Evolutionary conservation across 179 eudicot genomes (phyloP), one percentile per base, ranked within the genome.

Genomic region (Vitellaria paradoxa): DNA sequence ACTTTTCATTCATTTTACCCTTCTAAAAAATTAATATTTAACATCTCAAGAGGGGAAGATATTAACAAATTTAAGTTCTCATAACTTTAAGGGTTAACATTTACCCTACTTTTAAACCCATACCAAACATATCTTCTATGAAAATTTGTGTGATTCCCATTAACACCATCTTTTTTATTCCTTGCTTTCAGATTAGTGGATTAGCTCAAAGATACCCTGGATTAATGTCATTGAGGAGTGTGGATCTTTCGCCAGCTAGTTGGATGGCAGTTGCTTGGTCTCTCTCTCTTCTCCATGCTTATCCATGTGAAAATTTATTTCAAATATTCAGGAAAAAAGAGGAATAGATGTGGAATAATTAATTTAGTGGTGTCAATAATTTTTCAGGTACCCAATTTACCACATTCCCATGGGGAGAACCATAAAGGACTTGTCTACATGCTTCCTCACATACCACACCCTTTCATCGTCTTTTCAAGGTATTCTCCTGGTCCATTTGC

Each of bases 381-480:
- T 50, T 50, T 78, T 20, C 79, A 96, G 99, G 99, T 96, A 96
- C 65, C 99, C 99, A 15, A 93, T 96, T 65, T 96, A 96, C 85
- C 97, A 94, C 82, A 96, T 96, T 79, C 99, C 99, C 0, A 88
- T 90, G 89, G 98, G 98, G 11, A 89, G 91, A 83, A 87, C 94
- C 37, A 85, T 88, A 5, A 96, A 91, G 86, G 99, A 96, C 82
- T 83, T 95, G 84, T 87, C 93, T 57, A 87, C 99, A 45, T 87
- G 94, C 84, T 96, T 96, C 80, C 92, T 96, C 56, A 90, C 96
- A 57, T 96, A 91, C 86, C 98, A 96, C 85, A 96, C 99, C 23
- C 98, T 96, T 80, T 96, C 99, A 62, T 96, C 99, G 20, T 96
- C 98, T 14, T 96, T 96, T 82, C 99, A 93, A 90, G 99, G 99